phyloP scores from a whole-genome alignment of 106 monocot genomes.

The Ottelia alismoides region DNA sequence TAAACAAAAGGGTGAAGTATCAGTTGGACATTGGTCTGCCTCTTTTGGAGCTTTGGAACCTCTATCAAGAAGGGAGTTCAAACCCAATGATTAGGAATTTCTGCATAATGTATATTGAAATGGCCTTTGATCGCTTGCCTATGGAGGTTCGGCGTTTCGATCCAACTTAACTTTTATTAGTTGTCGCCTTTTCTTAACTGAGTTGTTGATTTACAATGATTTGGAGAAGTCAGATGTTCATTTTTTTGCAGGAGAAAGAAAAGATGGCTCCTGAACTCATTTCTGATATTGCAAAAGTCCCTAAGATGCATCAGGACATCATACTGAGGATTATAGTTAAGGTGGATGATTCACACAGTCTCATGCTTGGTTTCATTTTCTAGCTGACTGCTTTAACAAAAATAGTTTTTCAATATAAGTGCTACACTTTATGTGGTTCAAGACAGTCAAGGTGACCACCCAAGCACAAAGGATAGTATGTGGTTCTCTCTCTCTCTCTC shows the following conservation, averaged over 20 bases:
- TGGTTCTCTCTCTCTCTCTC: no score
- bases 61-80: slow-evolving; percentile 46
- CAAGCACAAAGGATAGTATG: no score
- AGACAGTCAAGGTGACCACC: no score
- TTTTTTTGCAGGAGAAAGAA: slow-evolving; percentile 50
- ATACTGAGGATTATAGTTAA: slow-evolving; percentile 69
- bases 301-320: slow-evolving; percentile 78
- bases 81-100: slow-evolving; percentile 79
- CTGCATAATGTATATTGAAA: slow-evolving; percentile 88
- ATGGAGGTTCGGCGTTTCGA: slow-evolving; percentile 31
- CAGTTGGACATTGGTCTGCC: slow-evolving; percentile 63
- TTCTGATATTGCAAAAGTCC: slow-evolving; percentile 31
- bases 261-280: slow-evolving; percentile 67
- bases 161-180: background rate
- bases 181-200: background rate
- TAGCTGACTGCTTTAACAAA: background rate
- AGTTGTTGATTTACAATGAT: background rate
- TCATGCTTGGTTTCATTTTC: background rate
- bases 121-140: slow-evolving; percentile 80
- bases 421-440: background rate
- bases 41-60: slow-evolving; percentile 61
- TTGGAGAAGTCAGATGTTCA: background rate
- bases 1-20: slow-evolving; percentile 94
- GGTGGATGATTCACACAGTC: slow-evolving; percentile 20
- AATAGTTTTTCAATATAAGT: background rate